phyloP scores from a whole-genome alignment of 176 grass and related monocot species.

The Puya raimondii region DNA sequence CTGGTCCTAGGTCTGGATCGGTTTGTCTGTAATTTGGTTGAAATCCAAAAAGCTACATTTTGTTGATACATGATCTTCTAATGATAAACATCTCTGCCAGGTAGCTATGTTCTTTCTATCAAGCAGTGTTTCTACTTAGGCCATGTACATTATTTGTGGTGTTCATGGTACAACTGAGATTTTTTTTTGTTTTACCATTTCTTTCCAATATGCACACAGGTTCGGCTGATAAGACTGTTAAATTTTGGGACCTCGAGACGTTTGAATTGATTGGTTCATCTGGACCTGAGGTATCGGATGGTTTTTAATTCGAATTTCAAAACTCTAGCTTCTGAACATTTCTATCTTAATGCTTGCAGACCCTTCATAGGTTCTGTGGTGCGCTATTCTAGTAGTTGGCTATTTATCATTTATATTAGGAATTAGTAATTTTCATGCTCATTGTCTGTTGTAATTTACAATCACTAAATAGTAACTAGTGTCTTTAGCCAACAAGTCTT shows the following conservation, averaged over 20 bases:
- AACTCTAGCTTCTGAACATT: not conserved
- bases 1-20: not conserved
- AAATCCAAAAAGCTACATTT: not conserved
- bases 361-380: too few species aligned
- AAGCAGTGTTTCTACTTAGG: not conserved
- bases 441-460: too few species aligned
- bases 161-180: not conserved
- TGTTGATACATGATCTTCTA: not conserved
- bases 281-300: slow-evolving; percentile 59
- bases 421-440: not conserved
- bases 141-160: not conserved
- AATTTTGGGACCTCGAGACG: slow-evolving; percentile 97
- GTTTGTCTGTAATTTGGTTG: not conserved
- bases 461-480: too few species aligned
- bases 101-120: not conserved
- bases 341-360: not conserved
- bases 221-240: slow-evolving; percentile 78
- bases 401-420: not conserved
- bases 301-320: slow-evolving; percentile 10
- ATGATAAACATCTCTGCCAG: not conserved
- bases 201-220: slow-evolving; percentile 37
- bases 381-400: not conserved
- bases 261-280: slow-evolving; percentile 89
- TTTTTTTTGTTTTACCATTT: not conserved
- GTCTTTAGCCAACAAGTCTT: too few species aligned